These are phyloP conservation scores for Sphenostylis stenocarpa DNA, from an alignment of 306 rosid genomes.

Conservation along the genomic window DNA sequence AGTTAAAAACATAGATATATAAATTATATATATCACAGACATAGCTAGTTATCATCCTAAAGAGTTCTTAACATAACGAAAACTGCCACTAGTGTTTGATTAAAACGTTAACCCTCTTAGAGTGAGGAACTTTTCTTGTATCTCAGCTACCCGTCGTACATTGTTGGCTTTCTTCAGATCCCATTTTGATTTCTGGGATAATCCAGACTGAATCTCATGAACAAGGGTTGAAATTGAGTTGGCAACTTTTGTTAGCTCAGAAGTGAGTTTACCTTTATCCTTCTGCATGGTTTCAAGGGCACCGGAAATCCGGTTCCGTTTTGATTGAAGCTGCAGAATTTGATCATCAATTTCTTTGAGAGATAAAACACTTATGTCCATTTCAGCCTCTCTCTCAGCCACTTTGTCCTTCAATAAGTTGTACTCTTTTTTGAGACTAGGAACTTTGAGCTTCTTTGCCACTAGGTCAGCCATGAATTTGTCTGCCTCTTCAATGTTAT, in stretches of 20 bases:
- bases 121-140: constrained; percentile 26
- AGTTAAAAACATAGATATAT: neutral
- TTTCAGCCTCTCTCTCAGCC: constrained; percentile 10
- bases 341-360: constrained; percentile 35
- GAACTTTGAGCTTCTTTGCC: constrained; percentile 21
- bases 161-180: constrained; percentile 13
- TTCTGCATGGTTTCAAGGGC: constrained; percentile 17
- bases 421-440: constrained; percentile 21
- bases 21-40: neutral
- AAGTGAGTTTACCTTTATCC: constrained; percentile 2
- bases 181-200: constrained; percentile 20
- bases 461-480: constrained; percentile 25
- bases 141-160: constrained; percentile 18
- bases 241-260: constrained; percentile 14
- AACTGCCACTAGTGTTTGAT: neutral
- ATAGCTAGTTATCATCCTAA: neutral
- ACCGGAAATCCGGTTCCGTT: neutral
- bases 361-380: neutral
- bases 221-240: constrained; percentile 16
- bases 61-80: neutral
- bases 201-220: constrained; percentile 20
- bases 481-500: constrained; percentile 18
- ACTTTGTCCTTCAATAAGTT: constrained; percentile 22
- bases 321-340: constrained; percentile 26
- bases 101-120: constrained; percentile 27